Evolutionary conservation across 2,329 filamentous ascomycete species (phyloP), one percentile per base, ranked within the genome.

Genomic region (Esteya vermicola): DNA sequence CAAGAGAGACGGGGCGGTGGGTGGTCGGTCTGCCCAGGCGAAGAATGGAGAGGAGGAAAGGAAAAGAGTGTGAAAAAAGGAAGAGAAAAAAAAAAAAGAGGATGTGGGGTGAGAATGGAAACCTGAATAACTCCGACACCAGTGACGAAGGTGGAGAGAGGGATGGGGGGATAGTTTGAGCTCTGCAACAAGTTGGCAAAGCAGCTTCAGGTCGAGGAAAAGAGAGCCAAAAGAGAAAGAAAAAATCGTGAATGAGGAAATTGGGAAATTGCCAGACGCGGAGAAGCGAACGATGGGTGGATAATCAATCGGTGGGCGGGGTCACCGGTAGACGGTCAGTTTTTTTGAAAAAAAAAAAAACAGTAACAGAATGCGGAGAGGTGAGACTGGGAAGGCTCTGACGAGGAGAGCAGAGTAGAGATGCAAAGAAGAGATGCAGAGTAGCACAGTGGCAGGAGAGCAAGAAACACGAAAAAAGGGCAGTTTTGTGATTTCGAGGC

Each of bases 281-380:
- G 23, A 40, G 33, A 26, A 23, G 39, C 25, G 20, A 36, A 40
- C 25, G 27, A n/a, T 20, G 27, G 20, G 33, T 30, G 39, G 39
- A 12, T 40, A 31, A 32, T 36, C 33, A 27, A 33, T 12, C 31
- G 26, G 31, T 33, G 36, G 39, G 33, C 33, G 39, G 39, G 39
- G 36, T 18, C 25, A 18, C 22, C 31, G 23, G 23, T 12, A 27
- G 14, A 23, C 19, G 18, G n/a, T n/a, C n/a, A n/a, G n/a, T n/a
- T n/a, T n/a, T n/a, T n/a, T n/a, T n/a, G 33, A 14, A 8, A 20
- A 30, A 20, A n/a, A 19, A 36, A 33, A 36, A 25, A 33, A n/a
- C 16, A 25, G 33, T 8, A 36, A 40, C 30, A 31, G 26, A 13
- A 23, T 16, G 22, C 31, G 16, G 16, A 39, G 30, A 38, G 27